Evolutionary conservation across 768 basidiomycete species (phyloP), one percentile per base, ranked within the genome.

Genomic region (Russula lepida): DNA sequence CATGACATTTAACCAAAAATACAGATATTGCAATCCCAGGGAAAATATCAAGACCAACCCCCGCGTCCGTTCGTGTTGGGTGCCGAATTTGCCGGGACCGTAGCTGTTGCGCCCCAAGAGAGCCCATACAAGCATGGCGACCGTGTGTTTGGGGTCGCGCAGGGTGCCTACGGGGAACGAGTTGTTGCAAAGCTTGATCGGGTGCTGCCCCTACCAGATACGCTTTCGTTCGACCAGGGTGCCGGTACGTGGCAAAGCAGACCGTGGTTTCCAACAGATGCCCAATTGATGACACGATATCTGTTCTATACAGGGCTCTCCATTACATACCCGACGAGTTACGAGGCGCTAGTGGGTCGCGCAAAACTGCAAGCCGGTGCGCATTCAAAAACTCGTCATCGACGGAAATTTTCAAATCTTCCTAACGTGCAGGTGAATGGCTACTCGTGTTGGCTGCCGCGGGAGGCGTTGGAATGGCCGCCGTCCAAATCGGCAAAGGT

Each of bases 391-490:
- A 27, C 32, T 1, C 0, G 6, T 52, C 8, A 6, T 30, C 6
- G 9, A 15, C 0, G n/a, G 11, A 19, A 21, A 2, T 9, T 21
- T n/a, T 19, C 28, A 8, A 28, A 15, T n/a, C 11, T 19, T 39
- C 8, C 30, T 57, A 19, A 46, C 13, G n/a, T 35, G 8, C 52
- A 89, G 89, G 89, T 23, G 95, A 98, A 74, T 93, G 88, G 83
- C 83, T 97, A 3, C 83, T 99, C 3, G 86, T 98, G 4, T 92
- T 92, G 53, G 95, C 94, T 7, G 90, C 91, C n/a, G 95, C 95
- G 1, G 95, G 95, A 3, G 95, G 94, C 13, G 94, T 98, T 5
- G 95, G 95, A 0, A 84, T 95, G 54, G 85, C 86, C 6, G 95
- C 95, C 7, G 84, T 94, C 19, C 95, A 98, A 70, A 79, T 98